Percentiles rank a stretch among this genome's conserved stretches.
Conservation (phyloP, 495 filamentous ascomycete genomes). For the Xylaria flabelliformis region DNA sequence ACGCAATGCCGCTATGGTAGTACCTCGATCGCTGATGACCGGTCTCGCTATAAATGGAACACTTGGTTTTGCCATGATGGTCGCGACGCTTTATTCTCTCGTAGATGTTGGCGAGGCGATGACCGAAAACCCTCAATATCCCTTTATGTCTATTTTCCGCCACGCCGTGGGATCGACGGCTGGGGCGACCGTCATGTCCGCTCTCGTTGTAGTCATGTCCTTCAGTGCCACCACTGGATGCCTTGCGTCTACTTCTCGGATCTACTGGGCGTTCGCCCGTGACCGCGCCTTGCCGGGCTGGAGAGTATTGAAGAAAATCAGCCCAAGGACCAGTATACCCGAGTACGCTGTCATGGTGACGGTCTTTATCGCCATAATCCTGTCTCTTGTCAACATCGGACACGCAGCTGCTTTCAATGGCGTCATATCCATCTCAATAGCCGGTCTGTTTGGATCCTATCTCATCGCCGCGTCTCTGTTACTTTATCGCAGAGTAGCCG, state of each 20-base stretch:
- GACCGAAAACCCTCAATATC: slow-evolving; percentile 48
- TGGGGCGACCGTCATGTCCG: slow-evolving; percentile 44
- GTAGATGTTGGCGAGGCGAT: slow-evolving; percentile 55
- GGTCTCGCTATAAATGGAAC: slow-evolving; percentile 57
- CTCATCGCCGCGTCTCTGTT: slow-evolving; percentile 49
- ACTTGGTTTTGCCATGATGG: slow-evolving; percentile 58
- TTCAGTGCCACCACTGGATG: slow-evolving; percentile 45
- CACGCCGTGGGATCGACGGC: slow-evolving; percentile 38
- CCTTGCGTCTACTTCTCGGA: slow-evolving; percentile 56
- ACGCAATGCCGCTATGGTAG: slow-evolving; percentile 58
- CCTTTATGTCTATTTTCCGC: slow-evolving; percentile 56
- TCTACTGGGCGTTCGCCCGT: slow-evolving; percentile 60
- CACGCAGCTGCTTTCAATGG: slow-evolving; percentile 56
- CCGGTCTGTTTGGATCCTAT: slow-evolving; percentile 52
- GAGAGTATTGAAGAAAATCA: slow-evolving; percentile 22
- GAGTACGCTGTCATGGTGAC: slow-evolving; percentile 47
- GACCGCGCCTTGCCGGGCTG: slow-evolving; percentile 53
- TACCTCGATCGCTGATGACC: slow-evolving; percentile 62
- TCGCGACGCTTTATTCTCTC: slow-evolving; percentile 61
- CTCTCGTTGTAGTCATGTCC: slow-evolving; percentile 45
- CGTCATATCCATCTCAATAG: slow-evolving; percentile 52
- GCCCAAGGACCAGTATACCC: slow-evolving; percentile 39
- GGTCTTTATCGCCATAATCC: slow-evolving; percentile 45
- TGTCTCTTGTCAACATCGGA: slow-evolving; percentile 59
- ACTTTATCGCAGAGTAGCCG: slow-evolving; percentile 44